phyloP scores from a whole-genome alignment of 257 asterid species.

The Solanum dulcamara region DNA sequence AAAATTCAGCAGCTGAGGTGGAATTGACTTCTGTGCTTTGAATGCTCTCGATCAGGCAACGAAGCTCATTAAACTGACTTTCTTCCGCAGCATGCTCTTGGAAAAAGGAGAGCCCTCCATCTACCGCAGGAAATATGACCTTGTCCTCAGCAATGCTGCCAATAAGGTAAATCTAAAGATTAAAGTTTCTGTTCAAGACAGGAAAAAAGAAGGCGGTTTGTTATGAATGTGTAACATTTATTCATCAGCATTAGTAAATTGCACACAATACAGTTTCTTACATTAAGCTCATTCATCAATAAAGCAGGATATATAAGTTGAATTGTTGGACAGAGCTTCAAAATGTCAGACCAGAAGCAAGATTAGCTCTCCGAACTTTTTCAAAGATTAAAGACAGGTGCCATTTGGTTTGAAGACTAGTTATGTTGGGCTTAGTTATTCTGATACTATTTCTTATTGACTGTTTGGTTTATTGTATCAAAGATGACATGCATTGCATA shows the following conservation, averaged over 20 bases:
- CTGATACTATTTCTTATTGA: neutral
- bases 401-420: neutral
- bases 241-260: neutral
- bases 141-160: slow-evolving; percentile 37
- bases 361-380: neutral
- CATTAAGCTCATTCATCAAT: neutral
- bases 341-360: neutral
- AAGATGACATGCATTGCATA: neutral
- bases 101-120: slow-evolving; percentile 31
- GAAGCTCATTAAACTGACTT: slow-evolving; percentile 30
- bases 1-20: slow-evolving; percentile 30
- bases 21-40: slow-evolving; percentile 32
- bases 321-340: neutral
- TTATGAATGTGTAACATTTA: neutral
- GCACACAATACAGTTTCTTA: neutral
- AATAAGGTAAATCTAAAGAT: neutral
- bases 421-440: neutral
- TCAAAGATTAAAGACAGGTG: neutral
- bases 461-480: neutral
- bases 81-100: slow-evolving; percentile 39
- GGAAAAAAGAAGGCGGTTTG: neutral
- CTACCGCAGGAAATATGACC: slow-evolving; percentile 37
- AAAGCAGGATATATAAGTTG: neutral
- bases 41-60: slow-evolving; percentile 29
- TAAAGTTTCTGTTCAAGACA: neutral